Evolutionary conservation across 225 moss, liverwort and hornwort species (phyloP), one percentile per base, ranked within the genome.

Genomic region (Polytrichum commune): DNA sequence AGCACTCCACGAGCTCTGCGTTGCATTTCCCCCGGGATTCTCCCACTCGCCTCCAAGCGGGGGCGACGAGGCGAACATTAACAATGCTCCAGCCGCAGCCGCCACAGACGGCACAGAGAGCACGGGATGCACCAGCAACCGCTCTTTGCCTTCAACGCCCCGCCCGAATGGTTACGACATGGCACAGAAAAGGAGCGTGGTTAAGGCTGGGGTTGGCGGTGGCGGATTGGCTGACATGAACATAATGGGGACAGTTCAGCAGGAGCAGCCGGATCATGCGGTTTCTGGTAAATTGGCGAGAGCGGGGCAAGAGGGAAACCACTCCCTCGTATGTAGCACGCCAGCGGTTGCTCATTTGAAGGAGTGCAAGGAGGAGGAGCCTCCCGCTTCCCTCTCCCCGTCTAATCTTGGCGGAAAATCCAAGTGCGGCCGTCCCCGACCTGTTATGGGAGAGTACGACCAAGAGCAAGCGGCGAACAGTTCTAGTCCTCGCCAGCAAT

Each of bases 91-190:
- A 65, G 66, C 66, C 10, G 63, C 29, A 24, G 72, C 66, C 62
- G 62, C 8, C 35, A 54, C 55, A 32, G 26, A 61, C 26, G 22
- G 22, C 3, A 8, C 7, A 26, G 56, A 62, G 24, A 71, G 29
- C 29, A 20, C 58, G 8, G 58, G 20, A 20, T 66, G 1, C 64
- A 74, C 53, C 13, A 74, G 63, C 19, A 86, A 74, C 32, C 78
- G 83, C 54, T 84, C 83, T 27, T 68, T 78, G 53, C 83, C 87
- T 29, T 84, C 87, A 26, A 84, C 87, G 55, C 83, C 87, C 30
- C 78, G 68, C 23, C 72, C 66, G 30, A 78, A 74, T 54, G 74
- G 87, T 38, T 76, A 76, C 63, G 86, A 83, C 60, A 6, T 22
- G 58, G 6, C 24, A 22, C 20, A 58, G 58, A 58, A 58, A 20